Base-by-base conservation (phyloP, 176 grass and related monocot genomes). In the Rhipidocladum racemiflorum region DNA sequence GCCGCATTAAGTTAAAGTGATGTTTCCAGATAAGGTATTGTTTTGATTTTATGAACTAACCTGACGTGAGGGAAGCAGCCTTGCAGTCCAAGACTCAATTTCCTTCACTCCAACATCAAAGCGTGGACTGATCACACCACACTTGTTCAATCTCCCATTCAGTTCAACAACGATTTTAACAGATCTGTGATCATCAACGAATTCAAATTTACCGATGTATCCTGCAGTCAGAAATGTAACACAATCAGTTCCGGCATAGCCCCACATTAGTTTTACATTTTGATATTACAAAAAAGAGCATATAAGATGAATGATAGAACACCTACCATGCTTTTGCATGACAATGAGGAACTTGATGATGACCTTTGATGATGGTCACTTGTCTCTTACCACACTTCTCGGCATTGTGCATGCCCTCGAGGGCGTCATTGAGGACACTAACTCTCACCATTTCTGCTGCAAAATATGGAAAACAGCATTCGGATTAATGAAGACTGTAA, bases 281-380 rank as follows among this genome's bases (percentile, higher is more conserved):
- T 25, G 20, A 29, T 0, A 64, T 46, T 42, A 68, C 14, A 43
- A 28, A 25, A 17, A 11, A 81, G 21, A 3, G 0, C 20, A 56
- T 66, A 68, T 25, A 74, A 14, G 34, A 60, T 9, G 15, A 32
- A 61, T 5, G 4, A 35, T 36, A 30, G 6, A 32, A 59, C 24
- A 42, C 1, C 21, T 38, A 83, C 25, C 35, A 46, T 81, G 75
- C 66, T 68, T 88, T 36, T 88, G 86, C 80, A 88, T 83, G 76
- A 88, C 79, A 4, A 78, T 70, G 29, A 88, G 85, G 46, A 87
- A 83, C 85, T 83, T 87, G 17, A 76, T 76, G 12, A 84, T 84
- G 55, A 68, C 64, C 70, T 67, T 84, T 0, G 86, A 74, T 1
- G 56, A 85, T 16, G 35, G 17, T 79, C 36, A 79, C 67, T 43